Base-by-base conservation (phyloP, 352 stramenopile species). In the Phytophthora sp. region DNA sequence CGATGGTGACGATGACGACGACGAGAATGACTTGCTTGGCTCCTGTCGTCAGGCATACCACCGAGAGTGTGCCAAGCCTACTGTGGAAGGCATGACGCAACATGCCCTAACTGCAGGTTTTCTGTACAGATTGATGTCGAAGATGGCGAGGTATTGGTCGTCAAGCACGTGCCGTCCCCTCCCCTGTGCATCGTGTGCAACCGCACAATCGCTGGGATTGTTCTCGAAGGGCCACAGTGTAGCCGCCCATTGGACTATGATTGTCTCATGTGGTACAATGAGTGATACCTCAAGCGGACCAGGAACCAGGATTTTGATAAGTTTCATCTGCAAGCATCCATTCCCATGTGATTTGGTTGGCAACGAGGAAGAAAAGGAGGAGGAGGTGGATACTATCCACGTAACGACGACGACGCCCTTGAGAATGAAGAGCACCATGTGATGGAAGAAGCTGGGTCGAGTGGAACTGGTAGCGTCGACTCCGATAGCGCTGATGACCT, bases 351-450 rank as follows among this genome's bases (percentile, higher is more conserved):
- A 36, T 23, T 23, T 31, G n/a, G 16, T 26, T 24, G 38, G 24
- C 38, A 51, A 23, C 24, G 45, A 53, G 4, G 45, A 53, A 27
- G 45, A 53, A 27, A 39, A 33, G 29, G 29, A 33, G 29, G 29
- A 33, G 29, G 29, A 9, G 24, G 18, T 12, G 36, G 16, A 33
- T 24, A 44, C n/a, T 44, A 44, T 24, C 36, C 16, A 29, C 27
- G 7, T 33, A 44, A 46, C 18, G 31, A 57, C 31, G 33, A 46
- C 31, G 36, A 46, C 23, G 49, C 6, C 23, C 4, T 23, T 27
- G 13, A 23, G 9, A 31, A 29, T 24, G 20, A 20, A 31, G 21
- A 8, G 7, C 20, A 20, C 31, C 15, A 16, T 4, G 35, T 16
- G 42, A 33, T 23, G 12, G 21, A 24, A 13, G 44, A 51, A 24